Percentiles rank a stretch among this genome's conserved stretches.
phyloP scores from a whole-genome alignment of 75 land plant genomes.

The Picea sitchensis region DNA sequence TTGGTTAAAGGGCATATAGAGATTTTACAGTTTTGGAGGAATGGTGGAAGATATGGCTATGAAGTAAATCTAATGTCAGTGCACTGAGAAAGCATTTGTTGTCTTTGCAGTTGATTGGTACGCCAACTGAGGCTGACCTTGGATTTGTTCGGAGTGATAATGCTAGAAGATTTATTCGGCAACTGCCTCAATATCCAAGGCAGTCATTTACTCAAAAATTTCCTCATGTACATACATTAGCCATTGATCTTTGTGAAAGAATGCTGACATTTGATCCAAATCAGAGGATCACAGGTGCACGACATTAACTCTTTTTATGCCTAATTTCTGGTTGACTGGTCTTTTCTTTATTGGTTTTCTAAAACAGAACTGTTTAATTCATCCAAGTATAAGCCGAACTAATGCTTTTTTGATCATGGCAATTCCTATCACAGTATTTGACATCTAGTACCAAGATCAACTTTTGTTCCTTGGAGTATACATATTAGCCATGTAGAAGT shows the following conservation, averaged over 20 bases:
- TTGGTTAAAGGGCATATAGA: constrained; percentile 7
- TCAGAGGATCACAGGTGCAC: constrained; percentile 71
- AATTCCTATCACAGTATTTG: background rate
- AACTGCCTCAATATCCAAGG: constrained; percentile 56
- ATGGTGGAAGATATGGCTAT: background rate
- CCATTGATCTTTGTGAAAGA: constrained; percentile 77
- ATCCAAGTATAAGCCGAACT: background rate
- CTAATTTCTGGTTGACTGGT: background rate
- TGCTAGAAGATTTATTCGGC: constrained; percentile 62
- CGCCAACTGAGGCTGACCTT: constrained; percentile 71
- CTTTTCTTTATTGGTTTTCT: background rate
- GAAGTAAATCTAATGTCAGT: background rate
- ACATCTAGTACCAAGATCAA: background rate
- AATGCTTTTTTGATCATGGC: background rate
- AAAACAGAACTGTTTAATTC: background rate
- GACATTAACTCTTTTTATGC: background rate
- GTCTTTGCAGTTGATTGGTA: constrained; percentile 64
- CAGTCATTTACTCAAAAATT: constrained; percentile 52
- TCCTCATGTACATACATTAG: constrained; percentile 63
- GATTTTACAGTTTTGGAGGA: background rate
- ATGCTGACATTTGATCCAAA: constrained; percentile 85
- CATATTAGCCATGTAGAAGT: background rate
- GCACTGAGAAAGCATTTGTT: background rate
- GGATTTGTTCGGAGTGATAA: constrained; percentile 69
- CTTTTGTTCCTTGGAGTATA: background rate